Conservation (phyloP, 352 stramenopile species). For the Albugo candida region DNA sequence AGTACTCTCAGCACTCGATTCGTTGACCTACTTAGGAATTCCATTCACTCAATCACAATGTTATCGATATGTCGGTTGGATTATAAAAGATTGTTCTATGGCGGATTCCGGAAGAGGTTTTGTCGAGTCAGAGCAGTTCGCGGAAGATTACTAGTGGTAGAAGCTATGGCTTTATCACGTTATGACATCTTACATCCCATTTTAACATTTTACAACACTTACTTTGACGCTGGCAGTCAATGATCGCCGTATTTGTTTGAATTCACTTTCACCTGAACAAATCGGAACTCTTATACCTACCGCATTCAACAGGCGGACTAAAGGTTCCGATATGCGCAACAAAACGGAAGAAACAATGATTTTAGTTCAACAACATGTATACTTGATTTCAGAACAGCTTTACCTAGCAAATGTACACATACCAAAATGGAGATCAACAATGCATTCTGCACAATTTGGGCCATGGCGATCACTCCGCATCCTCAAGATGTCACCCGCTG, state of each 20-base stretch:
- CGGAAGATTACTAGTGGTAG: not conserved
- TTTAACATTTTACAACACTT: not conserved
- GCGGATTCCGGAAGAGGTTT: constrained; percentile 6
- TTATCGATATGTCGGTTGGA: not conserved
- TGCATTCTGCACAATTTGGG: constrained; percentile 1
- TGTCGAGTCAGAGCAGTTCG: constrained; percentile 2
- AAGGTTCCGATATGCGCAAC: constrained; percentile 1
- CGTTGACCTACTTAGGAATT: constrained; percentile 5
- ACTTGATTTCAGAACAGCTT: not conserved
- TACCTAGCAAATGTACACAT: constrained; percentile 1
- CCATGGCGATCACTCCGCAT: constrained; percentile 1
- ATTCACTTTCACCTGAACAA: constrained; percentile 4
- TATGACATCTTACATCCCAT: constrained; percentile 4
- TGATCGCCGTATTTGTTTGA: constrained; percentile 4
- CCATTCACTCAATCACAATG: constrained; percentile 4
- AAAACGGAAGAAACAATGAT: constrained; percentile 4
- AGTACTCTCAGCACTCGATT: constrained; percentile 1
- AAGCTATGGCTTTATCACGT: constrained; percentile 5
- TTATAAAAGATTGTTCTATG: constrained; percentile 6
- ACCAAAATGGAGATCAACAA: not conserved
- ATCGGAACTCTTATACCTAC: constrained; percentile 3
- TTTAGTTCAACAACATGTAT: constrained; percentile 3
- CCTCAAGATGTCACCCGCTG: constrained; percentile 4
- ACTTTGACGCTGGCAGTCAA: not conserved
- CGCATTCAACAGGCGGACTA: constrained; percentile 1